Evolutionary conservation across 108 stramenopile species (phyloP).

Genomic region (Skeletonema potamos): DNA sequence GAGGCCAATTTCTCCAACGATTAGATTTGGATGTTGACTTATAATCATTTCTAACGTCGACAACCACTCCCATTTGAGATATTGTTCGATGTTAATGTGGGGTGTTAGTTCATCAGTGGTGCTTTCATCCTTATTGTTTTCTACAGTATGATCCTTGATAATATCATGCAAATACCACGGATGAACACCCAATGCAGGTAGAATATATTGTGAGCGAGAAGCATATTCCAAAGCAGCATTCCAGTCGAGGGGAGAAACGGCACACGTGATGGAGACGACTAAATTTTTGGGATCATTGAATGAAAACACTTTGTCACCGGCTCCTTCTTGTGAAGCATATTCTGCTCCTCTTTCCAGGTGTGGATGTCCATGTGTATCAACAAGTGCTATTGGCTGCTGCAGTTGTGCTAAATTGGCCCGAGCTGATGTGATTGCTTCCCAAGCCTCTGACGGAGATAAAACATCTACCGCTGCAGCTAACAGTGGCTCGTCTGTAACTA

Average conservation of each 20-base stretch:
- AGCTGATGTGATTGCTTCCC: constrained; percentile 12
- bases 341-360: constrained; percentile 65
- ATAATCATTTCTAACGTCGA: constrained; percentile 54
- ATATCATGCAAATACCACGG: constrained; percentile 76
- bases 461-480: constrained; percentile 3
- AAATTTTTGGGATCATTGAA: neutral
- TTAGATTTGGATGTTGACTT: constrained; percentile 58
- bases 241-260: constrained; percentile 74
- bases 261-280: constrained; percentile 58
- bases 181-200: constrained; percentile 77
- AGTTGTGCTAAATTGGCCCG: neutral
- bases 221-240: constrained; percentile 60
- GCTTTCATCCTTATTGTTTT: neutral
- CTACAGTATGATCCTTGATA: constrained; percentile 2
- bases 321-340: constrained; percentile 17
- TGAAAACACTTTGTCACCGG: neutral
- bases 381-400: constrained; percentile 29
- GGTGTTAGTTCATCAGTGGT: neutral
- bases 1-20: constrained; percentile 83
- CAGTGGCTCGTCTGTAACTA: neutral
- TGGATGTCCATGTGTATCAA: constrained; percentile 83
- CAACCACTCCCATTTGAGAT: constrained; percentile 56
- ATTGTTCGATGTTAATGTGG: constrained; percentile 17
- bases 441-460: constrained; percentile 29
- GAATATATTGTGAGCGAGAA: constrained; percentile 34